Conservation (phyloP, 1,284 basidiomycete genomes). For the Trichosporon inkin region DNA sequence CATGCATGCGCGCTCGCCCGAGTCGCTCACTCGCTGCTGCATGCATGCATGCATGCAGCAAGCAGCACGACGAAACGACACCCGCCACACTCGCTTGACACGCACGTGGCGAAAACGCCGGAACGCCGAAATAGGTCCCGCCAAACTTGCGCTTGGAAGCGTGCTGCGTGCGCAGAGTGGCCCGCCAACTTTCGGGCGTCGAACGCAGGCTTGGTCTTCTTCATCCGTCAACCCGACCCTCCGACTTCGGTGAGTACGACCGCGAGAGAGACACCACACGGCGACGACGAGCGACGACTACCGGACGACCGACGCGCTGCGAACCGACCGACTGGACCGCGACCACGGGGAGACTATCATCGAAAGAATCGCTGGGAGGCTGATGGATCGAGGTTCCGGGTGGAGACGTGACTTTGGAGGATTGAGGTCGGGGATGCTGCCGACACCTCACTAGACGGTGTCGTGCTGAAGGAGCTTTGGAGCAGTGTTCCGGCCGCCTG, state of each 20-base stretch:
- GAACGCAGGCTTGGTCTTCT: not conserved
- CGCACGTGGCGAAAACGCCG: constrained; percentile 3
- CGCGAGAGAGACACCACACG: not conserved
- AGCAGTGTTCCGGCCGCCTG: no score
- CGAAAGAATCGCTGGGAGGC: no score
- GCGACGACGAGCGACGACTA: not conserved
- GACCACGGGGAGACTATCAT: no score
- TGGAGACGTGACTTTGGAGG: no score
- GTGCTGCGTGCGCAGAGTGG: not conserved
- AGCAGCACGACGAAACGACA: not conserved
- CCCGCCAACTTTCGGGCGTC: not conserved
- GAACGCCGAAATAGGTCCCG: constrained; percentile 1
- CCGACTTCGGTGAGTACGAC: constrained; percentile 1
- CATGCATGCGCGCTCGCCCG: not conserved
- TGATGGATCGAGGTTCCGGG: no score
- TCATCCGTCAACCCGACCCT: constrained; percentile 1
- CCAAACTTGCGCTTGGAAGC: not conserved
- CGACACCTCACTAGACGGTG: no score
- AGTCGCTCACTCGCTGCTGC: no score
- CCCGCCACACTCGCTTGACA: not conserved
- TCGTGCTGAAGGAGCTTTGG: no score
- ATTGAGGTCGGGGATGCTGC: no score
- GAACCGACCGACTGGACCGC: not conserved
- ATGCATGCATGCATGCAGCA: no score
- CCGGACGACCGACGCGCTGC: not conserved